Evolutionary conservation across 2,329 filamentous ascomycete species (phyloP), one percentile per base, ranked within the genome.

Genomic region (Chaetothyriales sp.): DNA sequence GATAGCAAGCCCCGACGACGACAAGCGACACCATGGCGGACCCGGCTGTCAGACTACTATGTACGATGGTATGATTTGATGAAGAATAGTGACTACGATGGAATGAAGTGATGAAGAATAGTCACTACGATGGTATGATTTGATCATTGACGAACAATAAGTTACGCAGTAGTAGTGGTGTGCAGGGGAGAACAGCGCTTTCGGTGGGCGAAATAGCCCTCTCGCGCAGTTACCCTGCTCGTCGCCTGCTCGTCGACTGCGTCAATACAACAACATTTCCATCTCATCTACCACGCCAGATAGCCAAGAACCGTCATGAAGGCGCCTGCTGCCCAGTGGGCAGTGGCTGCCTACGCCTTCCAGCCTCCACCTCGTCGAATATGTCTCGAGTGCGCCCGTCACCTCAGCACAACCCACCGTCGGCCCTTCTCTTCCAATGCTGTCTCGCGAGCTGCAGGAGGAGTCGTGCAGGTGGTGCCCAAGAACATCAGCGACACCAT

Each of bases 1-100:
- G 67, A 67, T 84, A 85, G 61, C 80, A 82, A 10, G 80, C 81
- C 25, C 82, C 81, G 25, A 82, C 72, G 44, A 80, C 74, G 51
- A 84, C 67, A 54, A 85, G 71, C 40, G 18, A 28, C 8, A 2
- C 22, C 44, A 46, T 46, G 33, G 5, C 15, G 33, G 33, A 40
- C 9, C 33, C 15, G 10, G 33, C 33, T 15, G 33, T 40, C 2
- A 40, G 7, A 15, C 29, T 33, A 13, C 29, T 2, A 33, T 29
- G 5, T 5, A 29, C 9, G 28, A 9, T 9, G 7, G 29, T 33
- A 13, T 33, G 29, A 13, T 13, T 13, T 33, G 29, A 25, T 25
- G 2, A 4, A n/a, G n/a, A n/a, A n/a, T n/a, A n/a, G n/a, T n/a
- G n/a, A n/a, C n/a, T n/a, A n/a, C n/a, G n/a, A n/a, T n/a, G n/a